Evolutionary conservation across 2,329 filamentous ascomycete species (phyloP).

Genomic region (Periconia sp.): DNA sequence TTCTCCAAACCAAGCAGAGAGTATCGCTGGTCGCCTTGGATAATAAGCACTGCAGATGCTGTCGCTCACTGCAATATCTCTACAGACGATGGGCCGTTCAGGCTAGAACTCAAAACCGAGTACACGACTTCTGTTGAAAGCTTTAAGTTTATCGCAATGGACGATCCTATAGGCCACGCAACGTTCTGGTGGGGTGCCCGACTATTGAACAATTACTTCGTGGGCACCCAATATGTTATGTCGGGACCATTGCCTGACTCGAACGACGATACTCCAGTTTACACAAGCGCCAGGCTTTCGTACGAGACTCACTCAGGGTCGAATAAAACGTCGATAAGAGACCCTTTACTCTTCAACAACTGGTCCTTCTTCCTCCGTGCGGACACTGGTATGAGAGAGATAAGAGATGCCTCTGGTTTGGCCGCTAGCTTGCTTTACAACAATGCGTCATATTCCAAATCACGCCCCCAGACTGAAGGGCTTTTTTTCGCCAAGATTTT

Average conservation of each 20-base stretch:
- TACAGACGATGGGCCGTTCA: conserved; percentile 5
- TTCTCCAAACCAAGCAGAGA: neutral
- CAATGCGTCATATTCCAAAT: conserved; percentile 2
- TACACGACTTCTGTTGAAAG: neutral
- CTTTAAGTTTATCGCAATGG: conserved; percentile 5
- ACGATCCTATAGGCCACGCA: conserved; percentile 3
- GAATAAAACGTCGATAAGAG: conserved; percentile 1
- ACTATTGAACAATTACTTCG: conserved; percentile 9
- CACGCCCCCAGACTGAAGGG: conserved; percentile 10
- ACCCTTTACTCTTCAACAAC: neutral
- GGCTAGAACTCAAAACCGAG: neutral
- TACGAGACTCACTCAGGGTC: neutral
- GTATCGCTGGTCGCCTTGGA: conserved; percentile 7
- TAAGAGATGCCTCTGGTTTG: neutral
- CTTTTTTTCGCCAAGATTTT: conserved; percentile 9
- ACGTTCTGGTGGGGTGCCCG: conserved; percentile 11
- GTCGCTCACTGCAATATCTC: conserved; percentile 5
- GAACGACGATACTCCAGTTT: neutral
- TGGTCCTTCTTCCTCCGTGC: conserved; percentile 2
- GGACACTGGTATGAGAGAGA: neutral
- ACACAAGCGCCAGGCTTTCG: neutral
- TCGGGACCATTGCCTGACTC: conserved; percentile 1
- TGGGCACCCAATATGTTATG: conserved; percentile 7
- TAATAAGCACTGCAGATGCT: conserved; percentile 3
- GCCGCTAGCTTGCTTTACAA: conserved; percentile 3